A percentile compares a stretch with the other conserved stretches of the same genome.
phyloP scores from a whole-genome alignment of 2,329 filamentous ascomycete genomes.

The Pestalotiopsis sp. region DNA sequence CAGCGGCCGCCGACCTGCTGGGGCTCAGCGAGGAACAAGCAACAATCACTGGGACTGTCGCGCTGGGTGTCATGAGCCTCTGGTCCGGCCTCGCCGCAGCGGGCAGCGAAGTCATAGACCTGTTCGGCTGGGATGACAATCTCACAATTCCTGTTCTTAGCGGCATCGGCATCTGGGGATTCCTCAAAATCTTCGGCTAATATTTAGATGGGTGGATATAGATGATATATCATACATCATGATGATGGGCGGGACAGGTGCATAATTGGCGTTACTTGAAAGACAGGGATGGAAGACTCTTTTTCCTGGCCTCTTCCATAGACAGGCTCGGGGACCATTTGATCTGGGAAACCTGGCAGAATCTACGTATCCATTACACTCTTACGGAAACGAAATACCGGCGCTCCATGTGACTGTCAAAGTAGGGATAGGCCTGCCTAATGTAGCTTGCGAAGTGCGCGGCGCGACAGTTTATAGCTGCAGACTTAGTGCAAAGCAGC shows the following conservation, averaged over 20 bases:
- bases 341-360: conserved; percentile 2
- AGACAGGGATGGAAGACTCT: neutral
- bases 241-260: neutral
- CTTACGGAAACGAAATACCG: neutral
- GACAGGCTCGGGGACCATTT: neutral
- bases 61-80: conserved; percentile 78
- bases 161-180: conserved; percentile 85
- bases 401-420: neutral
- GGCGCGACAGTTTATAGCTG: conserved; percentile 12
- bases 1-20: conserved; percentile 56
- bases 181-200: conserved; percentile 82
- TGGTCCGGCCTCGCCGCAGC: conserved; percentile 89
- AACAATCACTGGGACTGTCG: conserved; percentile 69
- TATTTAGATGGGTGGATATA: conserved; percentile 3
- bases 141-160: conserved; percentile 93
- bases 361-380: conserved; percentile 1
- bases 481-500: neutral
- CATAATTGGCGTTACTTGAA: conserved; percentile 7
- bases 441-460: conserved; percentile 13
- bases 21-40: conserved; percentile 61
- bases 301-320: neutral
- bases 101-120: conserved; percentile 84
- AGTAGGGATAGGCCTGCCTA: conserved; percentile 5
- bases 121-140: conserved; percentile 97
- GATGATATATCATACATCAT: neutral